Conservation (phyloP, 768 basidiomycete genomes). For the Hygrocybe punicea region DNA sequence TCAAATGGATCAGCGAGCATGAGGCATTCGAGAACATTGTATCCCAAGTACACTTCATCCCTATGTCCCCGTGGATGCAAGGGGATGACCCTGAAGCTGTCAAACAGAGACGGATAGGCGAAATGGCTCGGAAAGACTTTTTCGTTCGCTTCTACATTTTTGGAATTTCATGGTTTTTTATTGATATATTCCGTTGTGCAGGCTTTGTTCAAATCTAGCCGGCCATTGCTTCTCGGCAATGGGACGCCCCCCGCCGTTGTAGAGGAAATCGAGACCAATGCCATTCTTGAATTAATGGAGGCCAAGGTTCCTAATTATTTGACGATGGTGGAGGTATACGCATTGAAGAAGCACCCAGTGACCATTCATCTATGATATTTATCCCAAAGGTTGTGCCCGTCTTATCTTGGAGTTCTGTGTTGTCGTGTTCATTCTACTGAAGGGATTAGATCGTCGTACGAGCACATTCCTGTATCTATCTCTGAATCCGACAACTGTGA, state of each 20-base stretch:
- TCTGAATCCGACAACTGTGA: no score
- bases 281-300: conserved; percentile 50
- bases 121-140: conserved; percentile 56
- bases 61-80: conserved; percentile 52
- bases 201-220: conserved; percentile 64
- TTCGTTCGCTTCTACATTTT: conserved; percentile 34
- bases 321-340: background rate
- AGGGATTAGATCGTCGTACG: no score
- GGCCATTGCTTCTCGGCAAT: conserved; percentile 63
- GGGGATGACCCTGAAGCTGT: conserved; percentile 32
- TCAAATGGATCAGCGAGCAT: conserved; percentile 54
- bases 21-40: conserved; percentile 57
- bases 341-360: background rate
- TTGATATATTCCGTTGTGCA: conserved; percentile 29
- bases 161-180: background rate
- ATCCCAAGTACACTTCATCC: conserved; percentile 59
- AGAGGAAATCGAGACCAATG: conserved; percentile 50
- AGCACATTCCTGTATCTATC: no score
- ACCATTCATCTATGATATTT: no score
- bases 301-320: conserved; percentile 17
- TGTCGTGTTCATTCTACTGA: no score
- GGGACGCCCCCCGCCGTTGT: conserved; percentile 55
- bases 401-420: no score
- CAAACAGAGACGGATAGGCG: conserved; percentile 35
- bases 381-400: no score